Conservation (phyloP, 371 early-diverging fungal species). For the Apophysomyces variabilis region DNA sequence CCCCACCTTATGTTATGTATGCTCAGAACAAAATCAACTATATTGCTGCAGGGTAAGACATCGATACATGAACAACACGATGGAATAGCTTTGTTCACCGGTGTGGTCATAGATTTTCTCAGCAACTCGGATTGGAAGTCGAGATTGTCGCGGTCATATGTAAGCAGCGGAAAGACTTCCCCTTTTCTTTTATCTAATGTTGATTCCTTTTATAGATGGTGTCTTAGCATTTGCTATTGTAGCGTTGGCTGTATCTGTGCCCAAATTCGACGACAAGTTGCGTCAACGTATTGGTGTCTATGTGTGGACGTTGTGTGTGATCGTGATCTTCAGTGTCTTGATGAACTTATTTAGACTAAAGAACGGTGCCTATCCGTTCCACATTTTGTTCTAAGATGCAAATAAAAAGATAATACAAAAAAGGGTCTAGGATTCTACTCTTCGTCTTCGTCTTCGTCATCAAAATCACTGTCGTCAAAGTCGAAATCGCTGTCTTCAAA, state of each 20-base stretch:
- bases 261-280: conserved; percentile 39
- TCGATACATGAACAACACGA: neutral
- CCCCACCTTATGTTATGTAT: conserved; percentile 70
- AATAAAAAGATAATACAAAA: conserved; percentile 5
- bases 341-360: conserved; percentile 72
- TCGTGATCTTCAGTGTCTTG: conserved; percentile 67
- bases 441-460: conserved; percentile 40
- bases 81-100: neutral
- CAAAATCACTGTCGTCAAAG: conserved; percentile 49
- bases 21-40: conserved; percentile 61
- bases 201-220: conserved; percentile 49
- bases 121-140: conserved; percentile 79
- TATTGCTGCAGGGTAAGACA: conserved; percentile 56
- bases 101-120: conserved; percentile 63
- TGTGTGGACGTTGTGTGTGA: conserved; percentile 53
- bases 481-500: conserved; percentile 51
- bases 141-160: conserved; percentile 80
- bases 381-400: conserved; percentile 56
- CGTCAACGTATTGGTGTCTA: conserved; percentile 64
- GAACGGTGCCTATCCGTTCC: conserved; percentile 81
- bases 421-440: conserved; percentile 17
- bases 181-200: neutral
- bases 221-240: conserved; percentile 56
- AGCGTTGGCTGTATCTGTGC: conserved; percentile 45
- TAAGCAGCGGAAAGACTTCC: conserved; percentile 43